A percentile compares a stretch with the other conserved stretches of the same genome.
phyloP scores from a whole-genome alignment of 768 basidiomycete species.

The Crassisporium funariophilum region DNA sequence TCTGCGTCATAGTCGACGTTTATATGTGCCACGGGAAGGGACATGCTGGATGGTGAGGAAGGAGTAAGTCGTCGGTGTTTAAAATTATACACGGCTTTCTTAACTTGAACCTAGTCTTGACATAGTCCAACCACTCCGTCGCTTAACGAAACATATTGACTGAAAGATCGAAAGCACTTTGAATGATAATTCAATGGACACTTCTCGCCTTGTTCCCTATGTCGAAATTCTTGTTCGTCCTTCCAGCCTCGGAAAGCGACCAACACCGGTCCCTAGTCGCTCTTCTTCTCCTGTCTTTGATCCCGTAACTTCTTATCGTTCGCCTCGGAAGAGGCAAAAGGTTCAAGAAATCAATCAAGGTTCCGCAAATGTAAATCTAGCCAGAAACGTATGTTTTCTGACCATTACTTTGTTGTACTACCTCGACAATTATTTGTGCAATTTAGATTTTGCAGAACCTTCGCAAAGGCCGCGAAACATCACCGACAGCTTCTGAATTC shows the following conservation, averaged over 20 bases:
- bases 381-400: neutral
- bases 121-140: neutral
- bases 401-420: no score
- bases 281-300: neutral
- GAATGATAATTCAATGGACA: slow-evolving; percentile 8
- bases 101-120: slow-evolving; percentile 4
- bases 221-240: slow-evolving; percentile 23
- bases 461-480: slow-evolving; percentile 8
- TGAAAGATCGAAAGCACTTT: neutral
- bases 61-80: slow-evolving; percentile 38
- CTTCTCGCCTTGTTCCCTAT: slow-evolving; percentile 21
- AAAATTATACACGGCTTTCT: slow-evolving; percentile 26
- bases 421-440: no score
- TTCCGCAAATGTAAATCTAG: neutral
- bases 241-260: neutral
- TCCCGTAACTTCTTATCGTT: neutral
- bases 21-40: slow-evolving; percentile 62
- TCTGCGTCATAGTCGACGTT: slow-evolving; percentile 71
- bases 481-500: slow-evolving; percentile 27
- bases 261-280: neutral
- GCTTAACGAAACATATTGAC: neutral
- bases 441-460: no score
- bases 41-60: slow-evolving; percentile 51
- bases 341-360: neutral
- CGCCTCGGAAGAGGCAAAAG: slow-evolving; percentile 18